A percentile compares a stretch with the other conserved stretches of the same genome.
phyloP scores from a whole-genome alignment of 1,139 yeast genomes.

The Hansenula lynferdii region DNA sequence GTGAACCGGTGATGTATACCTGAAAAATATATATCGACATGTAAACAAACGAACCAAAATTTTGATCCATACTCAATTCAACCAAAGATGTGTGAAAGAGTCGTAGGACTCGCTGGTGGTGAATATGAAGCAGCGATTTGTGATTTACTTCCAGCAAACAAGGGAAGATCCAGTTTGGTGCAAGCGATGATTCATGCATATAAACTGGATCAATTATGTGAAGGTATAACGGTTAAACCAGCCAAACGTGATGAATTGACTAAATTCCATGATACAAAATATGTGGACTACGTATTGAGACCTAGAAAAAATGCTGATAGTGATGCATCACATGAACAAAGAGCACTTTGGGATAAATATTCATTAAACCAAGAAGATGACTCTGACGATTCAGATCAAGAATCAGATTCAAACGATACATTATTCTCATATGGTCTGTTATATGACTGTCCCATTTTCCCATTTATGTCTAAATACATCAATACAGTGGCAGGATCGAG shows the following conservation, averaged over 20 bases:
- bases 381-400: constrained; percentile 6
- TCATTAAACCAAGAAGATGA: too few species aligned
- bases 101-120: constrained; percentile 17
- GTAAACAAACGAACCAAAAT: too few species aligned
- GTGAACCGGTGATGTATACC: too few species aligned
- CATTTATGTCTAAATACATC: constrained; percentile 47
- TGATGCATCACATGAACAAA: neutral
- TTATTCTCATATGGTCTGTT: constrained; percentile 35
- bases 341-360: neutral
- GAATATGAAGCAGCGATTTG: constrained; percentile 25
- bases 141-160: constrained; percentile 49
- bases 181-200: constrained; percentile 39
- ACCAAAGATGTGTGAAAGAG: constrained; percentile 1
- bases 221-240: constrained; percentile 24
- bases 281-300: constrained; percentile 31
- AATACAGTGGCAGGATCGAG: constrained; percentile 54
- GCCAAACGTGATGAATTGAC: constrained; percentile 28
- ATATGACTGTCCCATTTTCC: constrained; percentile 65
- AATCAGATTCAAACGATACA: constrained; percentile 4
- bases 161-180: constrained; percentile 44
- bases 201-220: constrained; percentile 27
- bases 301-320: constrained; percentile 17
- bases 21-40: too few species aligned
- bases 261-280: constrained; percentile 37
- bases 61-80: too few species aligned